Base-by-base conservation (phyloP, 73 alveolate species). In the Breviolum minutum region DNA sequence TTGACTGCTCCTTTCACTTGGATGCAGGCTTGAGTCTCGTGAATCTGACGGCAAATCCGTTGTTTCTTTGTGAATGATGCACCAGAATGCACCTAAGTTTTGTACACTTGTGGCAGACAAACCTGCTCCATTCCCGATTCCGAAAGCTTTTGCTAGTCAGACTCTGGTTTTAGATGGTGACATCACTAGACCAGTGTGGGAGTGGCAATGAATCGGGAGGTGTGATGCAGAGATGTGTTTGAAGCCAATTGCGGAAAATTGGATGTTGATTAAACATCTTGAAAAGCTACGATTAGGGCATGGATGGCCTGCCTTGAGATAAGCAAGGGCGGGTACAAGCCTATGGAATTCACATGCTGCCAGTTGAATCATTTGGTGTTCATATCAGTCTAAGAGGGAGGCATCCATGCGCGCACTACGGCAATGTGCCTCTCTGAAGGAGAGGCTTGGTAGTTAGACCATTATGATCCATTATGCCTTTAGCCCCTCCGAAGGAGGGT, bases 391-490 rank as follows among this genome's bases (percentile, higher is more conserved):
- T 29, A 24, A n/a, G 11, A 9, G 62, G 10, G 86, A 29, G 63
- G 19, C 91, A 82, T 82, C 74, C 91, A 82, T 82, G 91, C 91
- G 61, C 91, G 61, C 91, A 82, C 91, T n/a, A 61, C 91, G 91
- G 61, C 62, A 10, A 80, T 12, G 63, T 19, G 91, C 70, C 54
- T 82, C 91, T 82, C 91, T 74, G 6, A 82, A 82, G 91, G 91
- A 26, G 91, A 82, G 54, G 91, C 91, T 82, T 60, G 60, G 91
- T 82, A 82, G 91, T 82, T 82, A 82, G 91, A 81, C 69, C 70
- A 8, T 76, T 26, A 40, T 80, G 13, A 68, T 40, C 88, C 88
- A 13, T 82, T 61, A 82, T 40, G 54, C 3, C 5, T 24, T 14
- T 20, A 54, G 64, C 22, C 74, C 91, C 91, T 82, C 91, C 60